Conservation (phyloP, 2,329 filamentous ascomycete species). For the Trichoderma atroviride region DNA sequence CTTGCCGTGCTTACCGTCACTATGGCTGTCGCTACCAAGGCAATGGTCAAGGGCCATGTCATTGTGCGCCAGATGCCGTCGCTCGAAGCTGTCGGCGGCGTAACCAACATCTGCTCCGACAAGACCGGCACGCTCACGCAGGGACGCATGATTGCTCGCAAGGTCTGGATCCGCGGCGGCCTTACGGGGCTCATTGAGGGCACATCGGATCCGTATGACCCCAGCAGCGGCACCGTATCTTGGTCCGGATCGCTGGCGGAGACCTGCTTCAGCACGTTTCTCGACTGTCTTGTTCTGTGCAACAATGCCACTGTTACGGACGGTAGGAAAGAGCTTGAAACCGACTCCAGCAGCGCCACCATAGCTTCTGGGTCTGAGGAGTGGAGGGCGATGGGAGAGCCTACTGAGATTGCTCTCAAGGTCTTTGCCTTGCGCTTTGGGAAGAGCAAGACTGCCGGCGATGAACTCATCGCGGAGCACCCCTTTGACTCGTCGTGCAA, state of each 20-base stretch:
- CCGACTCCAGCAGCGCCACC: constrained; percentile 51
- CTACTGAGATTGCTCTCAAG: constrained; percentile 74
- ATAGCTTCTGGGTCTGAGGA: constrained; percentile 47
- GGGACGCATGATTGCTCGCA: constrained; percentile 67
- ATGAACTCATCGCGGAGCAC: constrained; percentile 62
- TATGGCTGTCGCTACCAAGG: constrained; percentile 67
- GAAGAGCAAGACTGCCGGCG: constrained; percentile 49
- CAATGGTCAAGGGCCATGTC: constrained; percentile 66
- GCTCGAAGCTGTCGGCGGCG: constrained; percentile 67
- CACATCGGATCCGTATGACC: constrained; percentile 63
- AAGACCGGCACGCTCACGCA: constrained; percentile 70
- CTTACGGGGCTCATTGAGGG: constrained; percentile 56
- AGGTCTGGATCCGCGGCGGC: constrained; percentile 61
- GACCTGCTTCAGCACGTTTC: constrained; percentile 49
- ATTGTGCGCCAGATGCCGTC: constrained; percentile 67
- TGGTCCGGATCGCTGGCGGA: constrained; percentile 48
- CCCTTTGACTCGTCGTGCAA: constrained; percentile 76
- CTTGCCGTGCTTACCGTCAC: constrained; percentile 73
- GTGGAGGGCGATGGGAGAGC: constrained; percentile 66
- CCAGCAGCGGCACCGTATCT: constrained; percentile 56
- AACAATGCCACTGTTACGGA: constrained; percentile 59
- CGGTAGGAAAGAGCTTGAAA: constrained; percentile 50
- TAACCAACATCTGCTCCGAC: constrained; percentile 72
- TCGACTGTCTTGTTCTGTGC: constrained; percentile 61
- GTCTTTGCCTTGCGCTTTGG: constrained; percentile 72